phyloP scores from a whole-genome alignment of 2,329 filamentous ascomycete species.

The Beauveria sp. region DNA sequence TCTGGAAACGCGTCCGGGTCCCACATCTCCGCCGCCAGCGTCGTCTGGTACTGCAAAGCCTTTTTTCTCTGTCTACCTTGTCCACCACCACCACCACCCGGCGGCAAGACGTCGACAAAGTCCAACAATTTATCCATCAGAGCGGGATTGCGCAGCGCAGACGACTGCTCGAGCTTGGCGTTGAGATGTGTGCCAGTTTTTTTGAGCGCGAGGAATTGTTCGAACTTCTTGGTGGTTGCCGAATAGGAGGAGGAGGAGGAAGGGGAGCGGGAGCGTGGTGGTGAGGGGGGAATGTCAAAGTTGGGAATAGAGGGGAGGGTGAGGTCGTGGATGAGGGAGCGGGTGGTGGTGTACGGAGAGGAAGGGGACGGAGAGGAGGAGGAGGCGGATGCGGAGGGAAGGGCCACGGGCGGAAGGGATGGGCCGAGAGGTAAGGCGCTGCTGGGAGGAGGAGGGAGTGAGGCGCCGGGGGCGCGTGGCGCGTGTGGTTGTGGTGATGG shows the following conservation, averaged over 20 bases:
- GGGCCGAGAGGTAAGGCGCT: conserved; percentile 30
- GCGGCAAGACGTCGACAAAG: conserved; percentile 44
- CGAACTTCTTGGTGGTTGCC: conserved; percentile 57
- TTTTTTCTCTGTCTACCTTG: not conserved
- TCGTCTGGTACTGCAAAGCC: conserved; percentile 57
- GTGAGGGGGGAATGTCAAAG: conserved; percentile 67
- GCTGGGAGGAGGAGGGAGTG: conserved; percentile 16
- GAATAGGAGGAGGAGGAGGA: conserved; percentile 57
- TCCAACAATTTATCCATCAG: conserved; percentile 64
- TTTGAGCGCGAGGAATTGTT: conserved; percentile 70
- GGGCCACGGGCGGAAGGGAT: conserved; percentile 26
- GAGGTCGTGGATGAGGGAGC: conserved; percentile 59
- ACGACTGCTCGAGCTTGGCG: conserved; percentile 58
- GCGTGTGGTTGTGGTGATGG: conserved; percentile 7
- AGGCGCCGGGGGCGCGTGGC: conserved; percentile 10
- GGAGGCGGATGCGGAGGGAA: not conserved
- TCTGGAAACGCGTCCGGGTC: conserved; percentile 49
- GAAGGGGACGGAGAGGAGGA: conserved; percentile 26
- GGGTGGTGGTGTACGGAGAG: conserved; percentile 62
- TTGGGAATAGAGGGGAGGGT: conserved; percentile 67
- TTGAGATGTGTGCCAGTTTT: conserved; percentile 73
- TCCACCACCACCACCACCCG: conserved; percentile 25
- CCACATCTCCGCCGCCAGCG: conserved; percentile 49
- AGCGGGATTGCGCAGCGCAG: conserved; percentile 63
- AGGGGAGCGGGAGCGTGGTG: conserved; percentile 59